These are phyloP conservation scores for Lecanosticta acicola DNA, from an alignment of 2,329 filamentous ascomycete species.

Conservation along the genomic window DNA sequence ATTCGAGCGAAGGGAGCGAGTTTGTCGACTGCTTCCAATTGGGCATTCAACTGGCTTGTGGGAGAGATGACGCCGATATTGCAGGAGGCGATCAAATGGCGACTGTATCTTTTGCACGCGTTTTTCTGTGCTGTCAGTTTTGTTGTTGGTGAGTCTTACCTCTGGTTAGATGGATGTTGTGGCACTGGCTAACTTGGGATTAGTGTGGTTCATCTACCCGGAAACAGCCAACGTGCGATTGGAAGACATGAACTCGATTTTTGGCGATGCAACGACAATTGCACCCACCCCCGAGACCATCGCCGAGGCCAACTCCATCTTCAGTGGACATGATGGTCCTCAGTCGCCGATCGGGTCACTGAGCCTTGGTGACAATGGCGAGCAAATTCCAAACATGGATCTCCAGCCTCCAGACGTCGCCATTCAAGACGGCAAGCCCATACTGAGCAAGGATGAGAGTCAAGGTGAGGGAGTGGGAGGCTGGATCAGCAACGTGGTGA, in stretches of 20 bases:
- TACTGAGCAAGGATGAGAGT: constrained; percentile 35
- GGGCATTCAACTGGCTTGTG: constrained; percentile 97
- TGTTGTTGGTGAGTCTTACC: constrained; percentile 70
- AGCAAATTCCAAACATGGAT: constrained; percentile 71
- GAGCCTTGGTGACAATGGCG: constrained; percentile 54
- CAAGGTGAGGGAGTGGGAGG: constrained; percentile 56
- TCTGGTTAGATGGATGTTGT: background rate
- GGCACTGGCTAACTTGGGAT: constrained; percentile 6
- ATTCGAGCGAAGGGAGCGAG: constrained; percentile 96
- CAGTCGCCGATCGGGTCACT: constrained; percentile 76
- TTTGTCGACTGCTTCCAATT: constrained; percentile 92
- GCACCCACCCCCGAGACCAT: constrained; percentile 72
- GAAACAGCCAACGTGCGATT: constrained; percentile 92
- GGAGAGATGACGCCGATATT: constrained; percentile 91
- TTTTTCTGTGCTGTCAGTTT: constrained; percentile 96
- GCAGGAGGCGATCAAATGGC: constrained; percentile 88
- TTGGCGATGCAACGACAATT: constrained; percentile 84
- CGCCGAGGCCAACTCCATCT: constrained; percentile 75
- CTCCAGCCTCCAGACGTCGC: constrained; percentile 69
- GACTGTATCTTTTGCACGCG: constrained; percentile 88
- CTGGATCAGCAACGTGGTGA: constrained; percentile 63
- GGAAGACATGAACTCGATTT: constrained; percentile 93
- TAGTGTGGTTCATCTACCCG: constrained; percentile 96
- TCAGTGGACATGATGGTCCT: constrained; percentile 49
- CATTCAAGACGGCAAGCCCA: constrained; percentile 46